Percentiles rank a stretch among this genome's conserved stretches.
phyloP scores from a whole-genome alignment of 2,329 filamentous ascomycete genomes.

The Fusarium foetens region DNA sequence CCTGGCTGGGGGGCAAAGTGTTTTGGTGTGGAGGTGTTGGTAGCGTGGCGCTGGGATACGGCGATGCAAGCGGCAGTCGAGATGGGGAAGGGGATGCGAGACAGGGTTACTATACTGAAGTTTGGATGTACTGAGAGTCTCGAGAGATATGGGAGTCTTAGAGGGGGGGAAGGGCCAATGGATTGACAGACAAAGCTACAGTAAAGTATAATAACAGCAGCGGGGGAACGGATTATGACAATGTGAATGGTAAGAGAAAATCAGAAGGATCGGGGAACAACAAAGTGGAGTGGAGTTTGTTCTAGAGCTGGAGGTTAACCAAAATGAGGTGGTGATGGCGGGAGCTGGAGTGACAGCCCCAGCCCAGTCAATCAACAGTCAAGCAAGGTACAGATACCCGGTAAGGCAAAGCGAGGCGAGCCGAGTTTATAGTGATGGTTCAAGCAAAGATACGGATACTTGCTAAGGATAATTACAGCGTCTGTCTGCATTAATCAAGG shows the following conservation, averaged over 20 bases:
- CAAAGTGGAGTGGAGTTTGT: conserved; percentile 37
- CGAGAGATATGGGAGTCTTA: background rate
- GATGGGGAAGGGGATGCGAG: conserved; percentile 25
- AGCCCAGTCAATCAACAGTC: background rate
- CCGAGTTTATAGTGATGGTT: background rate
- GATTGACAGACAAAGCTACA: background rate
- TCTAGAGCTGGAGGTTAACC: conserved; percentile 33
- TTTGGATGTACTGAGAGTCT: background rate
- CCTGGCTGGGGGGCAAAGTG: conserved; percentile 38
- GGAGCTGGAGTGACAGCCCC: conserved; percentile 29
- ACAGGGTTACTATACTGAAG: conserved; percentile 21
- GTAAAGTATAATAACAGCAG: background rate
- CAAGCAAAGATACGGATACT: background rate
- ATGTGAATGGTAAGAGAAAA: conserved; percentile 6
- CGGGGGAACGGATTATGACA: conserved; percentile 21
- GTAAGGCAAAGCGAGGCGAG: conserved; percentile 16
- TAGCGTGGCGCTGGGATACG: conserved; percentile 41
- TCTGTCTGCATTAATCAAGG: conserved; percentile 5
- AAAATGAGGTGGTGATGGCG: conserved; percentile 29
- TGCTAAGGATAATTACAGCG: background rate
- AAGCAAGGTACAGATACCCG: background rate
- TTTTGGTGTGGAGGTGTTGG: conserved; percentile 42
- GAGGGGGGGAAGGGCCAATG: conserved; percentile 13
- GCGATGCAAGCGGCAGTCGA: conserved; percentile 41
- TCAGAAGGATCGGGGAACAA: conserved; percentile 31